phyloP scores from a whole-genome alignment of 129 eudicot genomes.

The Escallonia herrerae region DNA sequence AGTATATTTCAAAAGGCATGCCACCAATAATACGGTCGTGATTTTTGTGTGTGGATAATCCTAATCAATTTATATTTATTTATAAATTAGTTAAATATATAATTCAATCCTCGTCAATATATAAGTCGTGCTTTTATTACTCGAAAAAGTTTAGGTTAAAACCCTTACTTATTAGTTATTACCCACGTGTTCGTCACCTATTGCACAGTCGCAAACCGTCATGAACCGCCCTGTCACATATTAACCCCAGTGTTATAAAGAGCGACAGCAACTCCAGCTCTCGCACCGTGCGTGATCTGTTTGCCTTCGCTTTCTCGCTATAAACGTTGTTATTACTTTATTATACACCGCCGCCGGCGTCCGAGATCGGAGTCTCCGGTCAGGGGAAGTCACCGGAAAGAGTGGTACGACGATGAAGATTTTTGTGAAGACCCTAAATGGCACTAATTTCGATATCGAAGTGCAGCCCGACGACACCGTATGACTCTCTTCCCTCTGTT shows the following conservation, averaged over 20 bases:
- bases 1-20: no score
- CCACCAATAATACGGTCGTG: no score
- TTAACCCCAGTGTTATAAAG: background rate
- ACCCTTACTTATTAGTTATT: background rate
- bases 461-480: conserved; percentile 50
- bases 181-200: background rate
- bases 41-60: background rate
- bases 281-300: background rate
- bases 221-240: background rate
- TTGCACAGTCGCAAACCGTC: background rate
- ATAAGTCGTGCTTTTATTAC: no score
- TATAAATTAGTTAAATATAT: no score
- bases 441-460: conserved; percentile 59
- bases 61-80: no score
- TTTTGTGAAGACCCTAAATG: conserved; percentile 48
- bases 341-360: conserved; percentile 19
- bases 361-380: conserved; percentile 13
- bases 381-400: background rate
- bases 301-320: background rate
- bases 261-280: background rate
- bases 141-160: no score
- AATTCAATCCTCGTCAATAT: background rate
- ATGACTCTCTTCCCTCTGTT: conserved; percentile 1
- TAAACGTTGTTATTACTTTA: background rate
- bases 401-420: conserved; percentile 34